Percentiles rank a stretch among this genome's conserved stretches.
Evolutionary conservation across 495 filamentous ascomycete genomes (phyloP).

Genomic region (Viridothelium virens): DNA sequence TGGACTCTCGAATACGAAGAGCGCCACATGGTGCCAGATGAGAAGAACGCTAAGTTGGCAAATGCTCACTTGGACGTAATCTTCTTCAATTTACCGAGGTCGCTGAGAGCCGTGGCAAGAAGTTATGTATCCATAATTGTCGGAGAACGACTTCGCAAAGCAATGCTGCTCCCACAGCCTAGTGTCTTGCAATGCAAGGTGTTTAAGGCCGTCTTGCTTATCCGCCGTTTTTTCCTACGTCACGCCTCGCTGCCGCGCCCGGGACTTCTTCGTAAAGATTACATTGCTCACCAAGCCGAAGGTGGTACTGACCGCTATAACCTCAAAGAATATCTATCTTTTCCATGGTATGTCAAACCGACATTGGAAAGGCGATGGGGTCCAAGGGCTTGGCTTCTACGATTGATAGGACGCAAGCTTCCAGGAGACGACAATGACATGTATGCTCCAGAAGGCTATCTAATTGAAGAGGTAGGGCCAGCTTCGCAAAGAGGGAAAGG

Average conservation of each 20-base stretch:
- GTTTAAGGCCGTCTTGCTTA: not conserved
- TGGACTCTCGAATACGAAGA: not conserved
- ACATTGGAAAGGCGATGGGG: not conserved
- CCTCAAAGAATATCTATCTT: not conserved
- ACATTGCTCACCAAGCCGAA: not conserved
- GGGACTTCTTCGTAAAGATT: not conserved
- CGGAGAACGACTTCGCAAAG: not conserved
- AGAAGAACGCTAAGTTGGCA: not conserved
- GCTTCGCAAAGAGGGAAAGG: not conserved
- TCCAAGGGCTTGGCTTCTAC: not conserved
- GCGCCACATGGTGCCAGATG: not conserved
- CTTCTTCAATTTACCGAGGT: not conserved
- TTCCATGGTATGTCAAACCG: not conserved
- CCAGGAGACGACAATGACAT: not conserved
- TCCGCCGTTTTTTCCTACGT: not conserved
- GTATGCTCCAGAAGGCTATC: not conserved
- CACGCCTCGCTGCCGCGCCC: not conserved
- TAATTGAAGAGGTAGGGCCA: not conserved
- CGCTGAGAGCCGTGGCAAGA: not conserved
- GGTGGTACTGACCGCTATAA: not conserved
- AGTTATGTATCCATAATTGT: not conserved
- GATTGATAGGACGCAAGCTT: not conserved
- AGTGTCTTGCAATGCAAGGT: not conserved
- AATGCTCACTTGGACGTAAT: not conserved
- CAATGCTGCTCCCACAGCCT: not conserved